These are phyloP conservation scores for Cladophialophora bantiana DNA, from an alignment of 2,329 filamentous ascomycete genomes.

Conservation along the genomic window DNA sequence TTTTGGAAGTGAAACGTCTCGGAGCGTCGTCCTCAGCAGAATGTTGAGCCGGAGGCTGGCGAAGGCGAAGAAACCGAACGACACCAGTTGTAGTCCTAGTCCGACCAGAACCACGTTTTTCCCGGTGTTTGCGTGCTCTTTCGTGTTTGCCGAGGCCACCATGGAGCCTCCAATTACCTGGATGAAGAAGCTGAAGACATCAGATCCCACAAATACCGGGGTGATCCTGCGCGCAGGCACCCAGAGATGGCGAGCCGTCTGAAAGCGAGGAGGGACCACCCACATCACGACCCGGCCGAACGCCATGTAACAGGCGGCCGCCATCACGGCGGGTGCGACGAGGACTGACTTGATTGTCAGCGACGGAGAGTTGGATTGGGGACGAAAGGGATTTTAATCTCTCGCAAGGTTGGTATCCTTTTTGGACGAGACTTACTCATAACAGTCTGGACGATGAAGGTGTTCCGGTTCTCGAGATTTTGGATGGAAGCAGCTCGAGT, in stretches of 20 bases:
- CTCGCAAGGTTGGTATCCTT: not conserved
- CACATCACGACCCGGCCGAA: slow-evolving; percentile 56
- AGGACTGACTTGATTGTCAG: slow-evolving; percentile 43
- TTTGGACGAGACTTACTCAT: slow-evolving; percentile 41
- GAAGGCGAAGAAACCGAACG: slow-evolving; percentile 58
- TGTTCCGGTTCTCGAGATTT: slow-evolving; percentile 13
- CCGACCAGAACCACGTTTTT: slow-evolving; percentile 55
- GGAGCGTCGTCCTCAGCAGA: slow-evolving; percentile 23
- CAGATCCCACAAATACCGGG: slow-evolving; percentile 52
- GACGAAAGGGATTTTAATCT: not conserved
- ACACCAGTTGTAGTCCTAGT: slow-evolving; percentile 59
- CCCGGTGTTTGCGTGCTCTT: slow-evolving; percentile 39
- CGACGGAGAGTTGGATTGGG: not conserved
- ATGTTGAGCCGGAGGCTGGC: slow-evolving; percentile 48
- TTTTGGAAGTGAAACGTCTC: slow-evolving; percentile 24
- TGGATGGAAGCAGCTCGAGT: slow-evolving; percentile 42
- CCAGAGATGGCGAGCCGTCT: slow-evolving; percentile 46
- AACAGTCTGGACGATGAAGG: slow-evolving; percentile 48
- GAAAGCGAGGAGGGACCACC: slow-evolving; percentile 45
- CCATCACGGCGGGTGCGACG: slow-evolving; percentile 55
- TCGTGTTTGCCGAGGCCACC: slow-evolving; percentile 43
- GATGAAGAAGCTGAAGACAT: slow-evolving; percentile 55
- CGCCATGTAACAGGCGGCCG: slow-evolving; percentile 57
- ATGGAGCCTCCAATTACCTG: slow-evolving; percentile 52
- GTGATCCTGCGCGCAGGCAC: slow-evolving; percentile 50